phyloP scores from a whole-genome alignment of 2,329 filamentous ascomycete species.

The Paramyrothecium sp. region DNA sequence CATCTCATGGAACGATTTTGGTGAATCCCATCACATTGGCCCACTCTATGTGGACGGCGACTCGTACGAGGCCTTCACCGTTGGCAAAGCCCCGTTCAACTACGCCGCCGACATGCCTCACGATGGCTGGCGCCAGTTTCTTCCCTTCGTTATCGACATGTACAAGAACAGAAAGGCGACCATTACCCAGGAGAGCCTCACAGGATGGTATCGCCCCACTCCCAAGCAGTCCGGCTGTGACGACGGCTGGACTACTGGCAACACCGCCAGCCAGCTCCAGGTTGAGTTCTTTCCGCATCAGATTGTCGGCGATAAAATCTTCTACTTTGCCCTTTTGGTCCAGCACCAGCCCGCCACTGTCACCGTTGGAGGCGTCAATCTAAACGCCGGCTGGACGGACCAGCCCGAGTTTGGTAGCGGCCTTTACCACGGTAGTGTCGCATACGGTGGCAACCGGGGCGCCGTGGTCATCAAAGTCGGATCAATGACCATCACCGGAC shows the following conservation, averaged over 20 bases:
- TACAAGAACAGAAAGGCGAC: constrained; percentile 28
- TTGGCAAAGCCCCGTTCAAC: neutral
- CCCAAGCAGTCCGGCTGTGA: constrained; percentile 13
- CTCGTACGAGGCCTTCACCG: neutral
- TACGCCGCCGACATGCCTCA: neutral
- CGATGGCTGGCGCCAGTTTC: neutral
- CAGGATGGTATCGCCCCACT: constrained; percentile 22
- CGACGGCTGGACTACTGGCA: constrained; percentile 22
- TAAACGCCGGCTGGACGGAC: neutral
- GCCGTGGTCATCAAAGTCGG: constrained; percentile 17
- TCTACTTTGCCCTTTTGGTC: constrained; percentile 23
- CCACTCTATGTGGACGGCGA: neutral
- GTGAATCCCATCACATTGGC: neutral
- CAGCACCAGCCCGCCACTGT: constrained; percentile 19
- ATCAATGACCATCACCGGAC: constrained; percentile 1
- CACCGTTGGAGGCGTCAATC: constrained; percentile 22
- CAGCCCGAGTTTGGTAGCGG: constrained; percentile 10
- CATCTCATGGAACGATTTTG: neutral
- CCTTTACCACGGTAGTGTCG: constrained; percentile 27
- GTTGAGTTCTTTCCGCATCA: constrained; percentile 13
- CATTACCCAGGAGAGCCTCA: constrained; percentile 10
- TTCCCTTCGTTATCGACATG: constrained; percentile 29
- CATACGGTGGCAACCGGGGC: constrained; percentile 18
- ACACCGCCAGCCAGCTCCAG: constrained; percentile 23
- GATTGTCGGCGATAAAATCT: constrained; percentile 15